Base-by-base conservation (phyloP, 352 stramenopile species). In the Poterioochromonas sp. region DNA sequence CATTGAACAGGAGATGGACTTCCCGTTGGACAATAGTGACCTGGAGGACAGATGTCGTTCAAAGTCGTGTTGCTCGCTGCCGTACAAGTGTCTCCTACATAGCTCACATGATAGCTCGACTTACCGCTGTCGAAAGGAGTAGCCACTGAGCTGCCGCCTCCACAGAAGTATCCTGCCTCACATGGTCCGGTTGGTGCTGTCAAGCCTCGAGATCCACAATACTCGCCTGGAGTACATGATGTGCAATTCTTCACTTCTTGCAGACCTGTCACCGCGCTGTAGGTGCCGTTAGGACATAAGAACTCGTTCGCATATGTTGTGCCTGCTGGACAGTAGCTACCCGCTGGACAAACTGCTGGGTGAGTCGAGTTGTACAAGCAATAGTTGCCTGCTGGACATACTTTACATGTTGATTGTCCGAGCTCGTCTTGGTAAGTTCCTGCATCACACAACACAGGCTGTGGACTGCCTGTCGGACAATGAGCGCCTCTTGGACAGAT, bases 311-410 rank as follows among this genome's bases (percentile, higher is more conserved):
- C 78, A 34, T 82, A 70, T 62, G 85, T 79, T 0, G 90, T 94
- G 37, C 86, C 85, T 11, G 85, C 77, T 0, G 87, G 88, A 47
- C 91, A 96, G 77, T 94, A 96, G 79, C 96, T 83, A 0, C 79
- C 69, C 18, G 87, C 86, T n/a, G 34, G 53, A 80, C 88, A 93
- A 3, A 73, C 51, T 11, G 86, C 86, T 22, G 15, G 40, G 0
- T 35, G 26, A 11, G 44, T 44, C 0, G 88, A 88, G 8, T 83
- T 65, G 32, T 63, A 64, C 37, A 53, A 64, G 77, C 90, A 96
- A 76, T 90, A 95, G 77, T 85, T 92, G 1, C 90, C 90, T 49
- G 79, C 69, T 0, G 85, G 86, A 63, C 90, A 96, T 37, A 80
- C 32, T 8, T 82, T 73, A 62, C 82, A 84, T 18, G 47, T 71